Conservation (phyloP, 106 monocot genomes). For the Acorus gramineus region DNA sequence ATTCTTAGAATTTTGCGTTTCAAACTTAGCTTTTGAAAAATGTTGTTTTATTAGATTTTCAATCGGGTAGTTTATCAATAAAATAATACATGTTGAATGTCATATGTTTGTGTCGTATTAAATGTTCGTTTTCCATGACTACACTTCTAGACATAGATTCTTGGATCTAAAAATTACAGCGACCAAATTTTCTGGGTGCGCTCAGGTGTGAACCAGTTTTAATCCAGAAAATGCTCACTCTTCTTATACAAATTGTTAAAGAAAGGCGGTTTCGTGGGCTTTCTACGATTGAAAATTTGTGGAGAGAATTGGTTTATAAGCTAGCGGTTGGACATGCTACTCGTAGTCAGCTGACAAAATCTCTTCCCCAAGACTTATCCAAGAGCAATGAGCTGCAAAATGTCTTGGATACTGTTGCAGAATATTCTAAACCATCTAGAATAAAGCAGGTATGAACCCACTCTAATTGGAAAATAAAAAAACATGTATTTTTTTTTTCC, state of each 20-base stretch:
- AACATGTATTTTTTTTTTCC: too few species aligned
- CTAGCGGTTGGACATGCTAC: slow-evolving; percentile 76
- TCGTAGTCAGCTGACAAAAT: slow-evolving; percentile 72
- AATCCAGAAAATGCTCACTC: slow-evolving; percentile 75
- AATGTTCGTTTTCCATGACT: too few species aligned
- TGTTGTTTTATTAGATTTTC: too few species aligned
- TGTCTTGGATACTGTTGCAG: slow-evolving; percentile 59
- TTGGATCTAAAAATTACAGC: not conserved
- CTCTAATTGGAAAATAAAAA: too few species aligned
- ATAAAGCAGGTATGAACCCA: slow-evolving; percentile 54
- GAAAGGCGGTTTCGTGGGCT: slow-evolving; percentile 82
- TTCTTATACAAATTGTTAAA: slow-evolving; percentile 81
- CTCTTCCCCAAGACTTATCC: slow-evolving; percentile 74
- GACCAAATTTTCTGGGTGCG: slow-evolving; percentile 1
- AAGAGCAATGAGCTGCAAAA: slow-evolving; percentile 51
- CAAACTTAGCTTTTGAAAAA: too few species aligned
- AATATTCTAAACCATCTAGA: slow-evolving; percentile 76
- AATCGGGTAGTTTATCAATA: too few species aligned
- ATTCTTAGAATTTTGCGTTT: too few species aligned
- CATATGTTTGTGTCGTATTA: too few species aligned
- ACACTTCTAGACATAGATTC: too few species aligned
- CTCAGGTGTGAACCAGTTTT: slow-evolving; percentile 83
- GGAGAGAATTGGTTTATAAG: slow-evolving; percentile 65
- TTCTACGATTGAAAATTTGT: slow-evolving; percentile 51
- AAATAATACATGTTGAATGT: too few species aligned